phyloP scores from a whole-genome alignment of 169 alveolate species.

The Eimeria maxima region DNA sequence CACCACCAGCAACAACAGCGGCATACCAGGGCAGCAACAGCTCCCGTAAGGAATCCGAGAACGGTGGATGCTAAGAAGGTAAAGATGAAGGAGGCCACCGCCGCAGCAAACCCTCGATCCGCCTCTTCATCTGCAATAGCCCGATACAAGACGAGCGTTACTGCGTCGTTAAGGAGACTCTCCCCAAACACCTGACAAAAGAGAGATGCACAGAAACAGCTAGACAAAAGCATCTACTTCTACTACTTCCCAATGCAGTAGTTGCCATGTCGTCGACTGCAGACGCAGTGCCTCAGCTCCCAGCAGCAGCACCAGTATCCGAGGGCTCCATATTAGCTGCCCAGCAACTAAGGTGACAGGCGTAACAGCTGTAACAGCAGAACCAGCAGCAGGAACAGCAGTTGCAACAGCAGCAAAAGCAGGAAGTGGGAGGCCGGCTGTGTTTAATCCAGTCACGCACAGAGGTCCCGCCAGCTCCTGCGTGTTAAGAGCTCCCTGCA shows the following conservation, averaged over 20 bases:
- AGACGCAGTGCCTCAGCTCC: not conserved
- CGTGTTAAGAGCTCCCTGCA: not conserved
- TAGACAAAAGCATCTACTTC: not conserved
- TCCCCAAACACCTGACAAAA: slow-evolving; percentile 79
- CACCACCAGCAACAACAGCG: not conserved
- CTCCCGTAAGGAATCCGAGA: slow-evolving; percentile 66
- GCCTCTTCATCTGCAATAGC: slow-evolving; percentile 64
- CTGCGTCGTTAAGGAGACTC: slow-evolving; percentile 84
- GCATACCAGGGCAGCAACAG: slow-evolving; percentile 63
- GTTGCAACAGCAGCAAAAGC: slow-evolving; percentile 3
- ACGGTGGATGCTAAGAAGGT: slow-evolving; percentile 58
- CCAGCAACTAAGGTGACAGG: not conserved
- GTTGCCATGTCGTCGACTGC: not conserved
- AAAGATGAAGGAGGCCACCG: slow-evolving; percentile 63
- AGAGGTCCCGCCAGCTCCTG: not conserved
- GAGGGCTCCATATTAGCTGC: not conserved
- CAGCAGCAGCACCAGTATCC: not conserved
- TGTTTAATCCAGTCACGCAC: not conserved
- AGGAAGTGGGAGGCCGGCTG: not conserved
- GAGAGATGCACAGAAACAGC: slow-evolving; percentile 10
- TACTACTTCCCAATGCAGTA: not conserved
- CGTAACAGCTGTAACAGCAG: not conserved
- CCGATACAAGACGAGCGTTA: slow-evolving; percentile 81
- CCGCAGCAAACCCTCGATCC: slow-evolving; percentile 36
- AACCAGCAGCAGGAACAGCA: not conserved